Evolutionary conservation across 2,329 filamentous ascomycete species (phyloP), one percentile per base, ranked within the genome.

Genomic region (Plenodomus biglobosus): DNA sequence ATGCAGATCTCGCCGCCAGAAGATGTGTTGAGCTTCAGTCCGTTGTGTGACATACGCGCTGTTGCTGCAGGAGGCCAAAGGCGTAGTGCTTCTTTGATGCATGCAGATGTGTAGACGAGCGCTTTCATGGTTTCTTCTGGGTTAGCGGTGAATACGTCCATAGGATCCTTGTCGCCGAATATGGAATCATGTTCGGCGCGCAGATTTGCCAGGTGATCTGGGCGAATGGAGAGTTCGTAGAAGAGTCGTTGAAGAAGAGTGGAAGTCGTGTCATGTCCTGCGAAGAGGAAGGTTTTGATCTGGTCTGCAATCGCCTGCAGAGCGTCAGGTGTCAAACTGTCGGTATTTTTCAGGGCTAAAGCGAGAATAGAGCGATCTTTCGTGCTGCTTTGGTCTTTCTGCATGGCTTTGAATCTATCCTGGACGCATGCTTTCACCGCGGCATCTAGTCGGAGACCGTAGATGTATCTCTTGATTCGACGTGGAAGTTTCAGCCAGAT

Each of bases 41-140:
- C 72, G 46, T 77, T 60, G 17, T 55, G 55, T 1, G 41, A 48
- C 40, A 64, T 59, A 32, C 79, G 73, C 16, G 78, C 70, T 2
- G 74, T 72, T 3, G 66, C 75, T 0, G 67, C 80, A 0, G 80
- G 77, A 0, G 81, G 78, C 62, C 77, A 80, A 8, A 84, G 63
- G 7, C 81, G 75, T 6, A 84, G 68, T 1, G 75, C 73, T 64
- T 84, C 81, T 51, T 80, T 80, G 52, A 82, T 76, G 19, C 80
- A 75, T 5, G 80, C 81, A 5, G 70, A 68, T 3, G 80, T 80
- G 61, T 81, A 83, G 1, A 74, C 70, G 20, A 84, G 72, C 8
- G 52, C 54, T 51, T 75, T 71, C 61, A 80, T 78, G 16, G 82
- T 73, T 2, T 80, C 68, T 18, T 74, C 68, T 0, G 78, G 75